Percentiles rank a stretch among this genome's conserved stretches.
Evolutionary conservation across 768 basidiomycete species (phyloP).

Genomic region (Trametes cinnabarina): DNA sequence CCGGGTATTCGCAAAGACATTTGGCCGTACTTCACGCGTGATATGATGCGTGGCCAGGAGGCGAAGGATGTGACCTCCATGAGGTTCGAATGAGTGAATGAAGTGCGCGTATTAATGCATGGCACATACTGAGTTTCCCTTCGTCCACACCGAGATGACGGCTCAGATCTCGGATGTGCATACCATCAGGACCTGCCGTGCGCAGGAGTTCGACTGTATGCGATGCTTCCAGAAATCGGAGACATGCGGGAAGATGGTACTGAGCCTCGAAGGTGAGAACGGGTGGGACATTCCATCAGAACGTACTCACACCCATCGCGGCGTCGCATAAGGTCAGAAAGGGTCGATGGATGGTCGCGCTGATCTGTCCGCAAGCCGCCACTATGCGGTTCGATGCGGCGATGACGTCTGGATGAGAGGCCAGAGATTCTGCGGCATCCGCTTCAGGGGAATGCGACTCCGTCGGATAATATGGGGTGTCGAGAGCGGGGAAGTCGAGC

Average conservation of each 20-base stretch:
- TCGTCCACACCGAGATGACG: constrained; percentile 37
- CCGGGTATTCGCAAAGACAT: constrained; percentile 72
- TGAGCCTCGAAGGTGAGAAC: constrained; percentile 25
- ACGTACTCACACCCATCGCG: constrained; percentile 56
- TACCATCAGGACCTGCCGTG: constrained; percentile 53
- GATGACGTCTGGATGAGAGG: constrained; percentile 56
- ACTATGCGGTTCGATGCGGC: constrained; percentile 63
- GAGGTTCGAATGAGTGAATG: background rate
- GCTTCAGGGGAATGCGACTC: constrained; percentile 3
- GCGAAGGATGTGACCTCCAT: constrained; percentile 66
- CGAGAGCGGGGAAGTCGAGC: constrained; percentile 29
- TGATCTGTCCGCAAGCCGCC: constrained; percentile 67
- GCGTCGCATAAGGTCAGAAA: constrained; percentile 75
- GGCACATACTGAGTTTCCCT: constrained; percentile 50
- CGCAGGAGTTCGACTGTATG: constrained; percentile 70
- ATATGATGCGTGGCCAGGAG: constrained; percentile 79
- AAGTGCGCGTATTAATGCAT: background rate
- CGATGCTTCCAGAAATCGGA: constrained; percentile 70
- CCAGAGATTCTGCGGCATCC: constrained; percentile 47
- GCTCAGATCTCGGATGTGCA: constrained; percentile 46
- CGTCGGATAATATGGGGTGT: constrained; percentile 25
- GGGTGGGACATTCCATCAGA: background rate
- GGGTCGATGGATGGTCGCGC: constrained; percentile 61
- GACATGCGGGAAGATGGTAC: constrained; percentile 75
- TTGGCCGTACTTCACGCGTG: constrained; percentile 62